These are phyloP conservation scores for Pseudonitzschia pungens DNA, from an alignment of 108 stramenopile species.

Conservation along the genomic window DNA sequence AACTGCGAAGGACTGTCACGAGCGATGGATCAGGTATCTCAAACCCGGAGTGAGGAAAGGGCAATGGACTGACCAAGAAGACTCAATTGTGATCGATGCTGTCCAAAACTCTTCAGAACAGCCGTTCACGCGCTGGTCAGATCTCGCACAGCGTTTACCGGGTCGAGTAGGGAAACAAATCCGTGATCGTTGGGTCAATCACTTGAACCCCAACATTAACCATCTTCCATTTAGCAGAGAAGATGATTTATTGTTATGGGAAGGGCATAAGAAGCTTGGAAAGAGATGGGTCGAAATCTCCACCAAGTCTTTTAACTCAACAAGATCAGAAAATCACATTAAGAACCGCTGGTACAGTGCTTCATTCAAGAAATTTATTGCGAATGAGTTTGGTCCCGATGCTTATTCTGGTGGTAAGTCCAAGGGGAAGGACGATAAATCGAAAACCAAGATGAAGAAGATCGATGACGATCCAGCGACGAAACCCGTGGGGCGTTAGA, in stretches of 20 bases:
- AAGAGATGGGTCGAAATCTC: slow-evolving; percentile 89
- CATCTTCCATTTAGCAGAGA: slow-evolving; percentile 76
- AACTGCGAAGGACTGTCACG: slow-evolving; percentile 76
- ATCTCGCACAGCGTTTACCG: slow-evolving; percentile 78
- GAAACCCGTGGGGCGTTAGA: slow-evolving; percentile 10
- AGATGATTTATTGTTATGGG: slow-evolving; percentile 79
- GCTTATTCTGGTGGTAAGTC: slow-evolving; percentile 49
- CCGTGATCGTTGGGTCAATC: slow-evolving; percentile 91
- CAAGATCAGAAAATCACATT: slow-evolving; percentile 85
- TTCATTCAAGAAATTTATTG: slow-evolving; percentile 81
- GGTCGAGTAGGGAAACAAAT: slow-evolving; percentile 89
- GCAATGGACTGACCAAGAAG: slow-evolving; percentile 81
- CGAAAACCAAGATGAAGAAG: slow-evolving; percentile 34
- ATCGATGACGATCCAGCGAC: slow-evolving; percentile 25
- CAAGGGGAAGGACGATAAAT: slow-evolving; percentile 19
- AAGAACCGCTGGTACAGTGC: slow-evolving; percentile 93
- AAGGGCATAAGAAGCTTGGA: slow-evolving; percentile 76
- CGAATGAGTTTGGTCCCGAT: slow-evolving; percentile 72
- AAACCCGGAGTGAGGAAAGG: slow-evolving; percentile 84
- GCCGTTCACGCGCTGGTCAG: slow-evolving; percentile 87
- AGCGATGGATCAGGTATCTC: slow-evolving; percentile 81
- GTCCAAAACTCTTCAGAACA: slow-evolving; percentile 74
- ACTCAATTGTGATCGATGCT: slow-evolving; percentile 78
- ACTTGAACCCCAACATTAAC: slow-evolving; percentile 84
- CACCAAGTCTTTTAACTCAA: slow-evolving; percentile 74